phyloP scores from a whole-genome alignment of 2,329 filamentous ascomycete species.

The Fusarium foetens region DNA sequence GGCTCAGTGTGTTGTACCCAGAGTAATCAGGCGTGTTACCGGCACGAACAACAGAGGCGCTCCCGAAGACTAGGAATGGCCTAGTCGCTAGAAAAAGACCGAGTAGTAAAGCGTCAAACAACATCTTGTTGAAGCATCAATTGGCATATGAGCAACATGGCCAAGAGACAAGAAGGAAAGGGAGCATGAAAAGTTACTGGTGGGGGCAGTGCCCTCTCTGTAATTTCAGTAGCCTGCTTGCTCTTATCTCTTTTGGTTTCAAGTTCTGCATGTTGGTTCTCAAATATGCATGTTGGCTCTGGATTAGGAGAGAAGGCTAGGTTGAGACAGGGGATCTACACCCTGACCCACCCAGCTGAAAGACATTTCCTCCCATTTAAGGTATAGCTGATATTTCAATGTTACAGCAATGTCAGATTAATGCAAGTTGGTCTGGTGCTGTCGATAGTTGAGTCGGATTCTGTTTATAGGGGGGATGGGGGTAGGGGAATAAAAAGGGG shows the following conservation, averaged over 20 bases:
- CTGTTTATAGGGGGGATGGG: too few species aligned
- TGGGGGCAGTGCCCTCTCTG: not conserved
- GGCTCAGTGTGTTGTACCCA: accelerated
- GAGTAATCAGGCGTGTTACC: not conserved
- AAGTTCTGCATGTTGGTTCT: not conserved
- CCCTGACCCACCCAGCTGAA: not conserved
- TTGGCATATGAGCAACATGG: not conserved
- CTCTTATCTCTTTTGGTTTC: not conserved
- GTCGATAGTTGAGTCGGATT: too few species aligned
- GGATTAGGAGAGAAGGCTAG: not conserved
- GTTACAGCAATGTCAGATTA: not conserved
- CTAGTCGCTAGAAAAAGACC: accelerated
- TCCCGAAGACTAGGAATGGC: accelerated
- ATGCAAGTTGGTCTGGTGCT: too few species aligned
- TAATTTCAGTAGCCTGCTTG: not conserved
- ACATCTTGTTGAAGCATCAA: not conserved
- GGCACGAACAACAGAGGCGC: accelerated
- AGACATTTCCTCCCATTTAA: not conserved
- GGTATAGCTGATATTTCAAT: not conserved
- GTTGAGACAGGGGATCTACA: not conserved
- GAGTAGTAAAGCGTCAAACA: accelerated
- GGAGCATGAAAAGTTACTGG: accelerated
- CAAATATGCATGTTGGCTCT: not conserved
- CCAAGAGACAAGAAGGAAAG: not conserved
- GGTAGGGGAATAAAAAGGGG: too few species aligned